phyloP scores from a whole-genome alignment of 2,329 filamentous ascomycete species.

The Penicillium olsonii region DNA sequence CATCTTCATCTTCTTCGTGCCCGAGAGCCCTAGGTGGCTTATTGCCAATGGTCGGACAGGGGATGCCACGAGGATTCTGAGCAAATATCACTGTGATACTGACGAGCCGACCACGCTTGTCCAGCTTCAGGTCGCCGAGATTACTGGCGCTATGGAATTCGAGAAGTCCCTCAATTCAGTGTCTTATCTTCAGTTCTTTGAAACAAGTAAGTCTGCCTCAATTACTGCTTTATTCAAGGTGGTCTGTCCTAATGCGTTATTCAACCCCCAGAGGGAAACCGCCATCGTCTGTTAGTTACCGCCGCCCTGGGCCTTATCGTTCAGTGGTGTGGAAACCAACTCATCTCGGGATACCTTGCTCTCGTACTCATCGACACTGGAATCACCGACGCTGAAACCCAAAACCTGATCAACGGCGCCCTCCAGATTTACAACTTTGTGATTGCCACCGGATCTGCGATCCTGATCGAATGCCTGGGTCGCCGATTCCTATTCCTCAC shows the following conservation, averaged over 20 bases:
- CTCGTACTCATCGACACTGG: conserved; percentile 35
- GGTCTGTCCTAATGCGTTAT: too few species aligned
- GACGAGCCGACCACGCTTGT: too few species aligned
- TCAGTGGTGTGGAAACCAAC: conserved; percentile 16
- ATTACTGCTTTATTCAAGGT: too few species aligned
- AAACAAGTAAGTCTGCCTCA: too few species aligned
- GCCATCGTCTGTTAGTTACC: conserved; percentile 12
- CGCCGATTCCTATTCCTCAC: conserved; percentile 11
- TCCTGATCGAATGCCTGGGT: conserved; percentile 12
- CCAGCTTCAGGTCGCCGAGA: too few species aligned
- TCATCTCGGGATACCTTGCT: conserved; percentile 33
- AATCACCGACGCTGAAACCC: conserved; percentile 12
- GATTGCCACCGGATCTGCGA: conserved; percentile 28
- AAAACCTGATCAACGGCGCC: conserved; percentile 25
- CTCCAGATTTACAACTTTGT: conserved; percentile 17
- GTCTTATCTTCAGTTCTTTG: too few species aligned
- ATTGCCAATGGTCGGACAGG: background rate
- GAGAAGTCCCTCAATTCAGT: too few species aligned
- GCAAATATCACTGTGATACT: too few species aligned
- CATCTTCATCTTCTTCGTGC: conserved; percentile 11
- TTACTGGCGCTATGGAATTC: too few species aligned
- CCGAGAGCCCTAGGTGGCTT: conserved; percentile 14
- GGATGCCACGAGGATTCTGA: too few species aligned
- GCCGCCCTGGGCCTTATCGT: conserved; percentile 11
- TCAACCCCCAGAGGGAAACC: too few species aligned